Conservation (phyloP, 768 basidiomycete genomes). For the Tubosaeta sp. region DNA sequence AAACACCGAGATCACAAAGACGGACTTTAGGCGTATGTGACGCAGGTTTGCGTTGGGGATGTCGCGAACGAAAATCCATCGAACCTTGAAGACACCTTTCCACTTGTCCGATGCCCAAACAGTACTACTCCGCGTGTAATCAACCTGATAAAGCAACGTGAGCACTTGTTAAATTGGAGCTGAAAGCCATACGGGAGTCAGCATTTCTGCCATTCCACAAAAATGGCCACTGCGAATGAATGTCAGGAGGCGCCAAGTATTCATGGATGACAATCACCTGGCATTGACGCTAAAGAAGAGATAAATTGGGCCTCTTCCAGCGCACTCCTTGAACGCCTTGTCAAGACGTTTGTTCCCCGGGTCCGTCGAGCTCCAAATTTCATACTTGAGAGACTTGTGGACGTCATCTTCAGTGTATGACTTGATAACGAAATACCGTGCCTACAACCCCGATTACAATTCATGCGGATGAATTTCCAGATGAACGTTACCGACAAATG, state of each 20-base stretch:
- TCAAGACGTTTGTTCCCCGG: slow-evolving; percentile 97
- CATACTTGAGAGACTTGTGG: slow-evolving; percentile 95
- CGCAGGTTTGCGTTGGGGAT: slow-evolving; percentile 86
- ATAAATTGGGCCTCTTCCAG: slow-evolving; percentile 90
- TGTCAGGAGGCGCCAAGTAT: slow-evolving; percentile 8
- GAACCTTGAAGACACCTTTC: slow-evolving; percentile 99
- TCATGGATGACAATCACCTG: slow-evolving; percentile 37
- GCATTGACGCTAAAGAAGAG: slow-evolving; percentile 98
- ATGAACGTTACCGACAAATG: slow-evolving; percentile 52
- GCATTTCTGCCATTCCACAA: slow-evolving; percentile 98
- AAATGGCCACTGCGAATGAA: slow-evolving; percentile 73
- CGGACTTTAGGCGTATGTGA: slow-evolving; percentile 82
- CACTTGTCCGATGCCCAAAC: slow-evolving; percentile 99
- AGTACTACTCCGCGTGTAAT: slow-evolving; percentile 89
- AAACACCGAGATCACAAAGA: slow-evolving; percentile 3
- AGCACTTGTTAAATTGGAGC: neutral
- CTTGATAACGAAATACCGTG: slow-evolving; percentile 96
- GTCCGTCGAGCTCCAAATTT: slow-evolving; percentile 97
- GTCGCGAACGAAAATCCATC: slow-evolving; percentile 97
- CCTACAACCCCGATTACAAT: slow-evolving; percentile 40
- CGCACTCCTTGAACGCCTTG: slow-evolving; percentile 95
- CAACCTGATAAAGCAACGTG: slow-evolving; percentile 48
- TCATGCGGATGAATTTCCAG: neutral
- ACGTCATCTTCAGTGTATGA: slow-evolving; percentile 99
- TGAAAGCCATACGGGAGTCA: slow-evolving; percentile 62